phyloP scores from a whole-genome alignment of 768 basidiomycete genomes.

The Trametes cingulata region DNA sequence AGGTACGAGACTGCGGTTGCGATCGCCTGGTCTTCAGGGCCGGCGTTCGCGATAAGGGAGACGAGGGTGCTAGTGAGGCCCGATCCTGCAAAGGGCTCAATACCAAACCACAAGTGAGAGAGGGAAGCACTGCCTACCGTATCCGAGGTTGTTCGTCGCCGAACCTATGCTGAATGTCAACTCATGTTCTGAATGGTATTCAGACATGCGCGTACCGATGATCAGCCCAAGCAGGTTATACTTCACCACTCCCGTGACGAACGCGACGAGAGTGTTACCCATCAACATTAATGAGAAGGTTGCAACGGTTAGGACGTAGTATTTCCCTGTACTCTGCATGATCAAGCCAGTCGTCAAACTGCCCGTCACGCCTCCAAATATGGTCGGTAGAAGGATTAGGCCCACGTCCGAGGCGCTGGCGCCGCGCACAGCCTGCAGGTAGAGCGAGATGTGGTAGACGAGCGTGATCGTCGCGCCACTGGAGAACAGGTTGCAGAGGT shows the following conservation, averaged over 20 bases:
- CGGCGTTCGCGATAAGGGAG: conserved; percentile 63
- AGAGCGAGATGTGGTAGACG: conserved; percentile 56
- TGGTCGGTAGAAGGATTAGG: conserved; percentile 50
- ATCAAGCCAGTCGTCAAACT: conserved; percentile 52
- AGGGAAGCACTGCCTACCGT: conserved; percentile 15
- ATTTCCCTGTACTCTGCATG: conserved; percentile 61
- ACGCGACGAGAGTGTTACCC: conserved; percentile 40
- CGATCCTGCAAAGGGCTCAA: conserved; percentile 40
- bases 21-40: conserved; percentile 60
- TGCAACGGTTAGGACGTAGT: conserved; percentile 49
- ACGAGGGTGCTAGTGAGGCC: conserved; percentile 59
- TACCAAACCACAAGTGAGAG: not conserved
- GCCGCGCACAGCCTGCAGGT: conserved; percentile 56
- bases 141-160: conserved; percentile 24
- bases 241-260: conserved; percentile 42
- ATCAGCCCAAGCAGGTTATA: conserved; percentile 42
- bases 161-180: conserved; percentile 18
- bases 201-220: conserved; percentile 37
- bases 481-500: conserved; percentile 60
- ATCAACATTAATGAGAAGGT: conserved; percentile 41
- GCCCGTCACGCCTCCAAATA: conserved; percentile 49
- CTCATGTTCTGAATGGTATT: no score
- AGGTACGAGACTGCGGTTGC: conserved; percentile 69
- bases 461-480: conserved; percentile 45
- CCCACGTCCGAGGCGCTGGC: conserved; percentile 51